Evolutionary conservation across 2,329 filamentous ascomycete genomes (phyloP).

Genomic region (Microdochium bolleyi): DNA sequence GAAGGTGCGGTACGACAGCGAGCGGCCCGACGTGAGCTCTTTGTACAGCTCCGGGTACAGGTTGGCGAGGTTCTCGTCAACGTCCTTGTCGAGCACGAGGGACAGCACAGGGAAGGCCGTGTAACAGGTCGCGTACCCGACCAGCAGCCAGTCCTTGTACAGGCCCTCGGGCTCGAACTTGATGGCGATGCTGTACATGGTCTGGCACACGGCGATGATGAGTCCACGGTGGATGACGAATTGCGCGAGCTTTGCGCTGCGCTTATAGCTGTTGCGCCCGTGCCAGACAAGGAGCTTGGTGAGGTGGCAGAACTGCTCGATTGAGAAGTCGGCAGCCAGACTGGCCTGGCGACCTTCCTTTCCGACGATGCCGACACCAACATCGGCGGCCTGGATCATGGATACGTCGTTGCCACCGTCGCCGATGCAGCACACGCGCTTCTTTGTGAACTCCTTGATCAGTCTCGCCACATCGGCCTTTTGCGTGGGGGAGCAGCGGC

Average conservation of each 20-base stretch:
- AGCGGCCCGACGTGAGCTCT: slow-evolving; percentile 83
- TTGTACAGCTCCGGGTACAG: slow-evolving; percentile 97
- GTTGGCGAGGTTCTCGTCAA: slow-evolving; percentile 88
- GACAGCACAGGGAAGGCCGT: slow-evolving; percentile 90
- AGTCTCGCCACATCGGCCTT: slow-evolving; percentile 90
- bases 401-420: slow-evolving; percentile 97
- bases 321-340: slow-evolving; percentile 91
- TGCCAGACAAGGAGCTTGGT: slow-evolving; percentile 99
- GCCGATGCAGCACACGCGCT: slow-evolving; percentile 94
- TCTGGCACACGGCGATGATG: slow-evolving; percentile 93
- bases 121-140: slow-evolving; percentile 94
- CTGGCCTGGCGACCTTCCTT: slow-evolving; percentile 96
- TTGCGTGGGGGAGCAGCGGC: slow-evolving; percentile 92
- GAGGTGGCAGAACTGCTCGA: slow-evolving; percentile 89
- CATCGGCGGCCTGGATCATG: slow-evolving; percentile 98
- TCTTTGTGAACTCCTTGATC: slow-evolving; percentile 86
- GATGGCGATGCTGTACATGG: slow-evolving; percentile 91
- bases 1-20: slow-evolving; percentile 86
- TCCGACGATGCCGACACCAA: slow-evolving; percentile 94
- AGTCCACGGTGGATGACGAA: slow-evolving; percentile 97
- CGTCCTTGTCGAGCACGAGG: slow-evolving; percentile 88
- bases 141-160: slow-evolving; percentile 94
- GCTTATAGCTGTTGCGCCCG: slow-evolving; percentile 93
- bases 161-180: slow-evolving; percentile 89
- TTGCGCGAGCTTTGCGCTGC: slow-evolving; percentile 88